Conservation (phyloP, 345 rosid species). For the Salix udensis region DNA sequence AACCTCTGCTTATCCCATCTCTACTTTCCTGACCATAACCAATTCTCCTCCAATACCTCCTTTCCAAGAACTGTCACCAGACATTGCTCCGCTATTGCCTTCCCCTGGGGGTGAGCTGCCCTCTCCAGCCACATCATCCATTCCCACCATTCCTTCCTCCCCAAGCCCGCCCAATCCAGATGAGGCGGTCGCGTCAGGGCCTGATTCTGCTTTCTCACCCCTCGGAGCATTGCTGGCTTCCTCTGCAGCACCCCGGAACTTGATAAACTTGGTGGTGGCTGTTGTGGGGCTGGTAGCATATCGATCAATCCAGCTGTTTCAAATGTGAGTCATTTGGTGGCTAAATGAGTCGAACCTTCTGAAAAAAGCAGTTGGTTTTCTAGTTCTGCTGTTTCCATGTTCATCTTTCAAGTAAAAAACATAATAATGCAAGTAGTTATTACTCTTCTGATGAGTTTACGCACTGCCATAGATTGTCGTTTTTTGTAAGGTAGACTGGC, state of each 20-base stretch:
- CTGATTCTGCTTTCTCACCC: conserved; percentile 52
- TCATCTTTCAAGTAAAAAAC: conserved; percentile 12
- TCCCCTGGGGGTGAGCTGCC: conserved; percentile 55
- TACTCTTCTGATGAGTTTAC: conserved; percentile 1
- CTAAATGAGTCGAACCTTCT: not conserved
- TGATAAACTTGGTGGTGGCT: conserved; percentile 1
- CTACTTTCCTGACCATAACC: conserved; percentile 34
- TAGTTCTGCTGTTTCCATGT: not conserved
- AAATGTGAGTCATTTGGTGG: not conserved
- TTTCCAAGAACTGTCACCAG: conserved; percentile 58
- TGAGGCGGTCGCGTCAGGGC: conserved; percentile 26
- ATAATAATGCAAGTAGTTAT: conserved; percentile 10
- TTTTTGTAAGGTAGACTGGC: not conserved
- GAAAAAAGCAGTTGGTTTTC: not conserved
- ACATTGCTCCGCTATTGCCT: conserved; percentile 73
- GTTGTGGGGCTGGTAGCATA: conserved; percentile 9
- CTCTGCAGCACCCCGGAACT: conserved; percentile 25
- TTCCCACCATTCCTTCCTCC: conserved; percentile 70
- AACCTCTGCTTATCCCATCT: conserved; percentile 11
- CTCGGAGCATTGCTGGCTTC: conserved; percentile 42
- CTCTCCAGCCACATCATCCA: conserved; percentile 42
- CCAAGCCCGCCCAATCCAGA: conserved; percentile 91
- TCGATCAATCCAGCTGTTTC: conserved; percentile 12
- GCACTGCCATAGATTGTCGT: not conserved
- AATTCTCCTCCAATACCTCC: conserved; percentile 33